phyloP scores from a whole-genome alignment of 306 rosid species.

The Canavalia ensiformis region DNA sequence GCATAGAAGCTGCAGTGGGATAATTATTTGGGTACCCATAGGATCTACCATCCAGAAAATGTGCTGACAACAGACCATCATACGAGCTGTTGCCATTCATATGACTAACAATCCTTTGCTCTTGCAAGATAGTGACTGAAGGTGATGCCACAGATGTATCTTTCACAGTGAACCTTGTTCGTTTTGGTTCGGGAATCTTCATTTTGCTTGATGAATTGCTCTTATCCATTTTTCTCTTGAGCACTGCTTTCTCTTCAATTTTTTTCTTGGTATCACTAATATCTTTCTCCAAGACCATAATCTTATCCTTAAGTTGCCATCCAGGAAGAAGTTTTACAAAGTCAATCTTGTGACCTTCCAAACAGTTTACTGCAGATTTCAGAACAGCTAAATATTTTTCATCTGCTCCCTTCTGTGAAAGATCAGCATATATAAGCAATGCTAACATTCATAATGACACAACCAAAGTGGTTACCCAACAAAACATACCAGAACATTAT shows the following conservation, averaged over 20 bases:
- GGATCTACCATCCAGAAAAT: conserved; percentile 45
- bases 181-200: conserved; percentile 56
- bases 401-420: conserved; percentile 61
- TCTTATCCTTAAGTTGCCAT: conserved; percentile 63
- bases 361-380: conserved; percentile 61
- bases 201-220: conserved; percentile 41
- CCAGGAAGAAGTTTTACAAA: conserved; percentile 58
- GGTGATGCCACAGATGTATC: conserved; percentile 52
- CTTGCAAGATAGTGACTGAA: conserved; percentile 50
- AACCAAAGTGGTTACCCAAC: background rate
- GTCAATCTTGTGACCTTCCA: conserved; percentile 65
- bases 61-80: conserved; percentile 48
- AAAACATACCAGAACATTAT: conserved; percentile 57
- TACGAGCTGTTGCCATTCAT: conserved; percentile 54
- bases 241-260: conserved; percentile 43
- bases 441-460: conserved; percentile 44
- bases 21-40: conserved; percentile 53
- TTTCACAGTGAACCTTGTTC: conserved; percentile 43
- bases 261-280: conserved; percentile 46
- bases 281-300: conserved; percentile 59
- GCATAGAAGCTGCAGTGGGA: conserved; percentile 49
- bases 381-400: conserved; percentile 67
- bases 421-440: conserved; percentile 37
- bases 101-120: conserved; percentile 52
- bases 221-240: conserved; percentile 60